phyloP scores from a whole-genome alignment of 257 asterid genomes.

The Solanum etuberosum region DNA sequence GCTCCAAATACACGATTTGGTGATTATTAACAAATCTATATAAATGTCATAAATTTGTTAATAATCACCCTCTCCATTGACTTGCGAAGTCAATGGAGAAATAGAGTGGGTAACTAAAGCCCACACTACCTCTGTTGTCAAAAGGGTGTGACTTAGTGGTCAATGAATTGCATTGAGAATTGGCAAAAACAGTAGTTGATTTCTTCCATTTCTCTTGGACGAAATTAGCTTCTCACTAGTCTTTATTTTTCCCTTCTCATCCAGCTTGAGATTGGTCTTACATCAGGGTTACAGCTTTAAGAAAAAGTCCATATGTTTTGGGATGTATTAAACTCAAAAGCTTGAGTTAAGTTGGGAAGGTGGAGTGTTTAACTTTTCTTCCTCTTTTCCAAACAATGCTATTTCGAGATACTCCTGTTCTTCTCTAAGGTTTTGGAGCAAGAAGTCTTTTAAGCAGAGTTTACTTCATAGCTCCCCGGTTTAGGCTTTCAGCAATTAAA shows the following conservation, averaged over 20 bases:
- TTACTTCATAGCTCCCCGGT: not conserved
- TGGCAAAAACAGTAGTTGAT: not conserved
- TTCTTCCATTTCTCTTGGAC: not conserved
- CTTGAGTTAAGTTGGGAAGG: not conserved
- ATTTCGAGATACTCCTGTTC: not conserved
- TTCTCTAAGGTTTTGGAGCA: not conserved
- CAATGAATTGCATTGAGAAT: not conserved
- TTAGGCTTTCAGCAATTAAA: not conserved
- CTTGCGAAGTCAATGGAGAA: too few species aligned
- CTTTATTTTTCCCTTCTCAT: not conserved
- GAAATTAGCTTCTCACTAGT: not conserved
- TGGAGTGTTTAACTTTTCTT: not conserved
- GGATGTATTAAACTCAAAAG: not conserved
- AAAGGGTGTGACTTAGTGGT: not conserved
- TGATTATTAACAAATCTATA: too few species aligned
- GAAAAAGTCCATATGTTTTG: not conserved
- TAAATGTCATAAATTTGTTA: too few species aligned
- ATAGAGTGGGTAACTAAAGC: too few species aligned
- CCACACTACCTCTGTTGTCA: too few species aligned
- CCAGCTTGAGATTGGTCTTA: not conserved
- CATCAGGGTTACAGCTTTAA: not conserved
- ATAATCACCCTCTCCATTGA: too few species aligned
- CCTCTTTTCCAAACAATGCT: not conserved
- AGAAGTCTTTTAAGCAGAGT: not conserved
- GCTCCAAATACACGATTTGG: too few species aligned